Percentiles rank a stretch among this genome's conserved stretches.
Evolutionary conservation across 306 rosid genomes (phyloP).

Genomic region (Sesbania bispinosa): DNA sequence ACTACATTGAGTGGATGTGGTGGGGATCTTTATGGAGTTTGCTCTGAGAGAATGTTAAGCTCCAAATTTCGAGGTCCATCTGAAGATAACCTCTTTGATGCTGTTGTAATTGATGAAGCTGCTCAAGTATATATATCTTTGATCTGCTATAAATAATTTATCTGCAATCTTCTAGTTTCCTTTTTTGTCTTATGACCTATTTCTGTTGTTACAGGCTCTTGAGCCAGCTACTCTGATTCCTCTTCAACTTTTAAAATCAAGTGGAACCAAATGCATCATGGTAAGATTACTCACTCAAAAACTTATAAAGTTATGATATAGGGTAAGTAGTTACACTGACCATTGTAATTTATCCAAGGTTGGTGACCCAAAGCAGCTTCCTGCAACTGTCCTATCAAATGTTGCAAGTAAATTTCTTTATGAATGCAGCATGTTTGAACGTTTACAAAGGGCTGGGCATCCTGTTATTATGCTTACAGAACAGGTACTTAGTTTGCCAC

Average conservation of each 20-base stretch:
- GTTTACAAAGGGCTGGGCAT: conserved; percentile 92
- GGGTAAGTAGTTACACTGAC: conserved; percentile 35
- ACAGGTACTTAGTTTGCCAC: conserved; percentile 54
- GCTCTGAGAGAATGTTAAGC: conserved; percentile 73
- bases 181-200: conserved; percentile 23
- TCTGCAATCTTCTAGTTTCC: conserved; percentile 16
- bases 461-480: conserved; percentile 85
- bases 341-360: conserved; percentile 57
- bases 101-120: conserved; percentile 94
- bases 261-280: conserved; percentile 81
- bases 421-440: conserved; percentile 98
- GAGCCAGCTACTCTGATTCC: conserved; percentile 98
- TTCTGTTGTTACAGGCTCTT: conserved; percentile 61
- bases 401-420: conserved; percentile 80
- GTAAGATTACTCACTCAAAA: conserved; percentile 41
- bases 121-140: conserved; percentile 67
- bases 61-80: conserved; percentile 78
- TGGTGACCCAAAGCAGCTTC: conserved; percentile 99
- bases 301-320: conserved; percentile 13
- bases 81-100: conserved; percentile 83
- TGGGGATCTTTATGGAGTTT: conserved; percentile 83
- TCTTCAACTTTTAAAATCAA: conserved; percentile 90
- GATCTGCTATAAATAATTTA: conserved; percentile 20
- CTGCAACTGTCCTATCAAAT: conserved; percentile 92
- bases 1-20: conserved; percentile 94